A percentile compares a stretch with the other conserved stretches of the same genome.
Evolutionary conservation across 768 basidiomycete genomes (phyloP).

Genomic region (Boletellus ananas): DNA sequence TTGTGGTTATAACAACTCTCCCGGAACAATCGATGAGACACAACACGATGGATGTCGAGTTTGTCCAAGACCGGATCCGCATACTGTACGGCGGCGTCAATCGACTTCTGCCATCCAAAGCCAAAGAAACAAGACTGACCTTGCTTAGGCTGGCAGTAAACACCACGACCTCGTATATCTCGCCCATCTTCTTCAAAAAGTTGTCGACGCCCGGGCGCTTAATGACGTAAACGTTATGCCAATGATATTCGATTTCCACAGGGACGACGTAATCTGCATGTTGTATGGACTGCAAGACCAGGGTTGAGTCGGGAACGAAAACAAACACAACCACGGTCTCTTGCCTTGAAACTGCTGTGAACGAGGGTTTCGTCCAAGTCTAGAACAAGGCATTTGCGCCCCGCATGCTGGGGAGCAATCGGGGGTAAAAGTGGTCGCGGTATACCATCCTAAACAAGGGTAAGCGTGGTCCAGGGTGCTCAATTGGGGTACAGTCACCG

Average conservation of each 20-base stretch:
- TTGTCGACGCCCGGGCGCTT: conserved; percentile 98
- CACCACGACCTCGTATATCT: conserved; percentile 96
- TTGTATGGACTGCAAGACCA: conserved; percentile 66
- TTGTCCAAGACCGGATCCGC: conserved; percentile 99
- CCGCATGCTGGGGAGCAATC: conserved; percentile 71
- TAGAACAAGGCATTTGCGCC: conserved; percentile 92
- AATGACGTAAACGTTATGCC: conserved; percentile 98
- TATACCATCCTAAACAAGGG: conserved; percentile 63
- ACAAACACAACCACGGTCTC: conserved; percentile 8
- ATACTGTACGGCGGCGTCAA: conserved; percentile 53
- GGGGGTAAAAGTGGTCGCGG: conserved; percentile 88
- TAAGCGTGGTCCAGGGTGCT: conserved; percentile 2
- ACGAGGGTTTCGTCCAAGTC: conserved; percentile 97
- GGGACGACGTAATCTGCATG: conserved; percentile 98
- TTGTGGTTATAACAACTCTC: conserved; percentile 99
- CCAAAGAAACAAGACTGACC: conserved; percentile 43
- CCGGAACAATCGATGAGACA: conserved; percentile 90
- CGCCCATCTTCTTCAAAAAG: conserved; percentile 97
- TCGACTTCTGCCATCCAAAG: conserved; percentile 1
- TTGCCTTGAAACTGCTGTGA: conserved; percentile 97
- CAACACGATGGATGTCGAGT: conserved; percentile 87
- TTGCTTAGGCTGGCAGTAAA: conserved; percentile 98
- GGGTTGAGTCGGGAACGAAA: conserved; percentile 8
- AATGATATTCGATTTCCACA: conserved; percentile 97
- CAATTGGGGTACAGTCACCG: conserved; percentile 52